A percentile compares a stretch with the other conserved stretches of the same genome.
phyloP scores from a whole-genome alignment of 1,284 basidiomycete species.

The Pseudozyma thailandica region DNA sequence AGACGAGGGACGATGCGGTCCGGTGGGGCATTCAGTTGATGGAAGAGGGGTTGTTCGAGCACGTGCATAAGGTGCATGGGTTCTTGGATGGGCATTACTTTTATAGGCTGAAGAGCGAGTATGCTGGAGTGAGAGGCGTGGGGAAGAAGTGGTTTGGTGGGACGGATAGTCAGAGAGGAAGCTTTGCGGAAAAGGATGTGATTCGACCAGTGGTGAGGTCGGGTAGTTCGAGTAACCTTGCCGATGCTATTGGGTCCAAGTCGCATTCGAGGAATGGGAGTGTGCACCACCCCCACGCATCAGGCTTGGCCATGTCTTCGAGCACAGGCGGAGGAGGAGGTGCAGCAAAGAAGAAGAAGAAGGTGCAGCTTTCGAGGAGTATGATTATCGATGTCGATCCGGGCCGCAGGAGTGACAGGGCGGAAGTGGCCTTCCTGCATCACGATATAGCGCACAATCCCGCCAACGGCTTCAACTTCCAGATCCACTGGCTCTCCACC shows the following conservation, averaged over 20 bases:
- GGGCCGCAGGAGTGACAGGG: conserved; percentile 57
- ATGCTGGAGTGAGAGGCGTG: conserved; percentile 19
- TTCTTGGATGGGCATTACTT: conserved; percentile 68
- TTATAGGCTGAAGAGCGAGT: conserved; percentile 52
- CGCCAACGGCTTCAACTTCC: conserved; percentile 70
- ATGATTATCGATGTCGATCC: conserved; percentile 65
- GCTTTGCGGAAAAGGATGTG: conserved; percentile 34
- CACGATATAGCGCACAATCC: conserved; percentile 67
- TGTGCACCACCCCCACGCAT: conserved; percentile 19
- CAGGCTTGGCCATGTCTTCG: conserved; percentile 30
- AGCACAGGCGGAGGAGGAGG: no score
- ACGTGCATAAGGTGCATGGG: conserved; percentile 60
- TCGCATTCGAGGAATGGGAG: conserved; percentile 37
- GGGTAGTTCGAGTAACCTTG: conserved; percentile 12
- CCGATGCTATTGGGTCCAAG: conserved; percentile 10
- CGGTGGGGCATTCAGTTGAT: conserved; percentile 56
- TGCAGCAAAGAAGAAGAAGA: conserved; percentile 29
- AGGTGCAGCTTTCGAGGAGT: conserved; percentile 59
- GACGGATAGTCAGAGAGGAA: conserved; percentile 32
- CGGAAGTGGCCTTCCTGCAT: conserved; percentile 65
- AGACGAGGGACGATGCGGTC: conserved; percentile 61
- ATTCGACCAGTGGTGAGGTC: conserved; percentile 22
- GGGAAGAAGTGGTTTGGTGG: conserved; percentile 45
- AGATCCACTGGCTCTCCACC: conserved; percentile 96
- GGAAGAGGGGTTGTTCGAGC: conserved; percentile 61